phyloP scores from a whole-genome alignment of 129 eudicot species.

The Artemisia argyi region DNA sequence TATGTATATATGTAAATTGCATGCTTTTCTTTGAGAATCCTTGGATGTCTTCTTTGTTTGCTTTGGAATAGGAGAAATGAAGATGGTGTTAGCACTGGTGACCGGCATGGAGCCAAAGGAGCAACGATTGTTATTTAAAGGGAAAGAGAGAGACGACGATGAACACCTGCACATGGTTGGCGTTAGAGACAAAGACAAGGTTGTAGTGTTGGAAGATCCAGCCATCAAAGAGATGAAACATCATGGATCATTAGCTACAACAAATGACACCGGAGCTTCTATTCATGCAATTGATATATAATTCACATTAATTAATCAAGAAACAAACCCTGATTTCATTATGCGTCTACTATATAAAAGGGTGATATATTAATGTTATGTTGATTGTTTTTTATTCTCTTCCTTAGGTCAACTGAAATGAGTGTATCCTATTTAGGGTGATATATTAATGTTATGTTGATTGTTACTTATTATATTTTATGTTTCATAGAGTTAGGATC shows the following conservation, averaged over 20 bases:
- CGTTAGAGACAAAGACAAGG: slow-evolving; percentile 64
- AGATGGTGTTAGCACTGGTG: slow-evolving; percentile 53
- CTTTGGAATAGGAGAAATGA: slow-evolving; percentile 54
- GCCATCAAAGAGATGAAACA: slow-evolving; percentile 66
- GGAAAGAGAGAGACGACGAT: slow-evolving; percentile 69
- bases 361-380: slow-evolving; percentile 22
- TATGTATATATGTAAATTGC: not conserved
- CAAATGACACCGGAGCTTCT: slow-evolving; percentile 43
- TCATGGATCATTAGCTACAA: slow-evolving; percentile 29
- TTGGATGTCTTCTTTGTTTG: not conserved
- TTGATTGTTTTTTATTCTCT: not conserved
- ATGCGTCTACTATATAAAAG: not conserved
- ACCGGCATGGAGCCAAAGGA: slow-evolving; percentile 63
- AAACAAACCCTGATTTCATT: not conserved
- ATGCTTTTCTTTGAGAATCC: not conserved
- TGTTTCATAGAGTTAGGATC: too few species aligned
- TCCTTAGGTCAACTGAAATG: too few species aligned
- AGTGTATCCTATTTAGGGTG: too few species aligned
- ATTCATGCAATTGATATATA: slow-evolving; percentile 27
- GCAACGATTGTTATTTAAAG: slow-evolving; percentile 74
- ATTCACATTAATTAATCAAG: slow-evolving; percentile 17
- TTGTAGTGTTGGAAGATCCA: slow-evolving; percentile 70
- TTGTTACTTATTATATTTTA: too few species aligned
- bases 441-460: too few species aligned
- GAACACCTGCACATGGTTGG: slow-evolving; percentile 85